Conservation (phyloP, 768 basidiomycete genomes). For the Leucocoprinus leucothites region DNA sequence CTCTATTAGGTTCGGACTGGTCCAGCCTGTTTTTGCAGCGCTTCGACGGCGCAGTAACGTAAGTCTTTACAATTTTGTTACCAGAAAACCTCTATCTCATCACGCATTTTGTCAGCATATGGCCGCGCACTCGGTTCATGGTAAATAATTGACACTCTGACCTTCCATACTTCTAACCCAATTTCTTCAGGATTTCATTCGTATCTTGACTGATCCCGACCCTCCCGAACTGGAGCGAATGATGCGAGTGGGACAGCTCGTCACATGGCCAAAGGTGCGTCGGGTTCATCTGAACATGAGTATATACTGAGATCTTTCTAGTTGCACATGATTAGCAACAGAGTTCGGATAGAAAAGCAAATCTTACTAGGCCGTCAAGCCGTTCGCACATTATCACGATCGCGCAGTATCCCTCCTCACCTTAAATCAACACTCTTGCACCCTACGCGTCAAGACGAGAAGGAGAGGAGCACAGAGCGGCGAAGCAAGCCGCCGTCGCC, state of each 20-base stretch:
- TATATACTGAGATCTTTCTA: slow-evolving; percentile 24
- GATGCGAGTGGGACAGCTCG: slow-evolving; percentile 82
- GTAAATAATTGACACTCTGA: slow-evolving; percentile 31
- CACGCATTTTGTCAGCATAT: slow-evolving; percentile 49
- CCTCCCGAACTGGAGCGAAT: slow-evolving; percentile 77
- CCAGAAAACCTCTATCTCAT: neutral
- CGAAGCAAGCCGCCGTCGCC: slow-evolving; percentile 22
- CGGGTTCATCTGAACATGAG: neutral
- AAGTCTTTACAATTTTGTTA: slow-evolving; percentile 27
- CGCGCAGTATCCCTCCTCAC: slow-evolving; percentile 22
- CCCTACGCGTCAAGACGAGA: slow-evolving; percentile 10
- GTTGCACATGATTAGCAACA: slow-evolving; percentile 93
- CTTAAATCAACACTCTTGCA: slow-evolving; percentile 20
- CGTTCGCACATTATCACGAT: slow-evolving; percentile 55
- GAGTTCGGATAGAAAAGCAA: slow-evolving; percentile 80
- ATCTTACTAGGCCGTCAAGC: slow-evolving; percentile 76
- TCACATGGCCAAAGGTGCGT: slow-evolving; percentile 94
- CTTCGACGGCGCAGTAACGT: slow-evolving; percentile 89
- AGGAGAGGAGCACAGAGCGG: slow-evolving; percentile 10
- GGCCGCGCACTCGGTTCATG: slow-evolving; percentile 78
- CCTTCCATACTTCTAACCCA: neutral
- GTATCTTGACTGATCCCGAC: slow-evolving; percentile 82
- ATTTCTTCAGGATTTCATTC: slow-evolving; percentile 69
- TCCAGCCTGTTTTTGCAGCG: slow-evolving; percentile 93
- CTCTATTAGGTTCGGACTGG: slow-evolving; percentile 92